Conservation (phyloP, 352 stramenopile species). For the Phytophthora colocasiae region DNA sequence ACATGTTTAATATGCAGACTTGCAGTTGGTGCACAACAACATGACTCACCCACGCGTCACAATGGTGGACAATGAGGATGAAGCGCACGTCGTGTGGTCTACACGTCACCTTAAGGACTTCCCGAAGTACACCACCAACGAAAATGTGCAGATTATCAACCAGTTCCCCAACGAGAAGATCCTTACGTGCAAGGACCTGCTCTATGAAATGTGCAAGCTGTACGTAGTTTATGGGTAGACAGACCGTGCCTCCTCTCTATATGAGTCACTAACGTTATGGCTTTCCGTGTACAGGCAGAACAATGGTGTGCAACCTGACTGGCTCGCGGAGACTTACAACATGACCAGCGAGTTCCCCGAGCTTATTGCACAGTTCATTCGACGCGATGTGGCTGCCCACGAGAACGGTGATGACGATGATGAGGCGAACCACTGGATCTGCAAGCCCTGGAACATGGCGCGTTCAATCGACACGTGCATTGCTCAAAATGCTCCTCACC, state of each 20-base stretch:
- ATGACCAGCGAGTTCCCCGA: conserved; percentile 64
- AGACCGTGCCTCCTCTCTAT: neutral
- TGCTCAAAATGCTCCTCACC: conserved; percentile 50
- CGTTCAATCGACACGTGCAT: conserved; percentile 67
- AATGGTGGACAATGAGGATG: conserved; percentile 49
- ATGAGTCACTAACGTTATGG: conserved; percentile 4
- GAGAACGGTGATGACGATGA: conserved; percentile 42
- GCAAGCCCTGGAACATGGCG: conserved; percentile 71
- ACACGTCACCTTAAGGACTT: conserved; percentile 68
- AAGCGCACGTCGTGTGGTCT: conserved; percentile 57
- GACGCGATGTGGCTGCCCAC: conserved; percentile 36
- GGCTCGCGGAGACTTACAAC: conserved; percentile 64
- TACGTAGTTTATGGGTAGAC: conserved; percentile 25
- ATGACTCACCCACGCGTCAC: conserved; percentile 50
- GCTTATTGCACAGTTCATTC: conserved; percentile 56
- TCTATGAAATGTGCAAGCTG: conserved; percentile 70
- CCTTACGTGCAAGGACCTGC: conserved; percentile 66
- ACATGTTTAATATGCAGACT: conserved; percentile 29
- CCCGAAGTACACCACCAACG: conserved; percentile 48
- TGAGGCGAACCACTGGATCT: conserved; percentile 65
- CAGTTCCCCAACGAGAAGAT: conserved; percentile 72
- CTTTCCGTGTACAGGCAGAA: conserved; percentile 39
- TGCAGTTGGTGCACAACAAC: conserved; percentile 49
- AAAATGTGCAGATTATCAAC: conserved; percentile 61
- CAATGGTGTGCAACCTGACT: conserved; percentile 43